A percentile compares a stretch with the other conserved stretches of the same genome.
Evolutionary conservation across 345 rosid species (phyloP).

Genomic region (Carallia pectinifolia): DNA sequence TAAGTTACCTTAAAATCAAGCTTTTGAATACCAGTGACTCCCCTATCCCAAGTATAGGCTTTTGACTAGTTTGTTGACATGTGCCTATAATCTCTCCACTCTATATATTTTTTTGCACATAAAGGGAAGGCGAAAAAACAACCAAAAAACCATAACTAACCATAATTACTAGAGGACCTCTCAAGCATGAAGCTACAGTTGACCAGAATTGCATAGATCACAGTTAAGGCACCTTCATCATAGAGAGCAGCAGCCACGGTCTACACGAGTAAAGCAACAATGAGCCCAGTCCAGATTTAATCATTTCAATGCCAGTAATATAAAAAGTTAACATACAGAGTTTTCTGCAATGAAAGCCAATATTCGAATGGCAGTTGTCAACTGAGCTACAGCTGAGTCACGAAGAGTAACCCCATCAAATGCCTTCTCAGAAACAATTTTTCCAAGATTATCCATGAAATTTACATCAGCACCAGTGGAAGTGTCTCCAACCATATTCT

Average conservation of each 20-base stretch:
- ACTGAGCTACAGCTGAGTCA: conserved; percentile 82
- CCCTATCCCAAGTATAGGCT: neutral
- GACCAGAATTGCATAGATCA: conserved; percentile 73
- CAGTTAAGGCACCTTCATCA: conserved; percentile 84
- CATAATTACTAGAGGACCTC: conserved; percentile 87
- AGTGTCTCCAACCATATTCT: conserved; percentile 70
- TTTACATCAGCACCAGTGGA: conserved; percentile 67
- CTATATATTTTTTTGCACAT: neutral
- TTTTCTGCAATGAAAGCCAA: conserved; percentile 82
- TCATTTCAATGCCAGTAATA: conserved; percentile 1
- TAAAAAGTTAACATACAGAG: conserved; percentile 50
- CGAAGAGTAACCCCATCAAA: conserved; percentile 83
- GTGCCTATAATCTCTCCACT: no score
- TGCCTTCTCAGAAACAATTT: conserved; percentile 69
- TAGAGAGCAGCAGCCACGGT: conserved; percentile 77
- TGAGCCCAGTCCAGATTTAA: conserved; percentile 10
- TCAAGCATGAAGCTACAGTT: conserved; percentile 95
- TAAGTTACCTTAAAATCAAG: neutral
- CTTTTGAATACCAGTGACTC: neutral
- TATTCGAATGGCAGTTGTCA: conserved; percentile 89
- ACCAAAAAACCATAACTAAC: conserved; percentile 35
- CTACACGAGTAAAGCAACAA: conserved; percentile 37
- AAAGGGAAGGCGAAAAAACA: neutral
- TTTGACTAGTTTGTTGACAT: neutral
- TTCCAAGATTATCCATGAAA: conserved; percentile 85